Evolutionary conservation across 306 rosid species (phyloP).

Genomic region (Spatholobus suberectus): DNA sequence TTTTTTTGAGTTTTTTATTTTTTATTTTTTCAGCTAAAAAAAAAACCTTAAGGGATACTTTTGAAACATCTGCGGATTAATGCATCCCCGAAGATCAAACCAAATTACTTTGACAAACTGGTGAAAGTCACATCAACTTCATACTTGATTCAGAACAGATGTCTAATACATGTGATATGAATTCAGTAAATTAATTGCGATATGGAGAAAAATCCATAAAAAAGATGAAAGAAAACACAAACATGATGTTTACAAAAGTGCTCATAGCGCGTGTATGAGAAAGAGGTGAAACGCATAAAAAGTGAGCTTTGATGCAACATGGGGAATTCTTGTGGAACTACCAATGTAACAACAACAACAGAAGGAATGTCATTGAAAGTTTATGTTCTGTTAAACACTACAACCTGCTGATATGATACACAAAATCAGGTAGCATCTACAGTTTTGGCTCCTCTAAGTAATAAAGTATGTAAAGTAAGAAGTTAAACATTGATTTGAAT

Average conservation of each 20-base stretch:
- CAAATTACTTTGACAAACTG: background rate
- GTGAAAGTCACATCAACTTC: background rate
- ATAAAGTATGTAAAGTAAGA: background rate
- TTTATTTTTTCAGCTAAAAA: background rate
- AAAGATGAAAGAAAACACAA: background rate
- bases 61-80: background rate
- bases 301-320: background rate
- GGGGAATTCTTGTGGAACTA: background rate
- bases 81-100: background rate
- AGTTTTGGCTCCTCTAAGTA: background rate
- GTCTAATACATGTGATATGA: background rate
- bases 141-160: background rate
- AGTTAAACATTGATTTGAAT: too few species aligned
- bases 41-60: background rate
- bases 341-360: slow-evolving; percentile 8
- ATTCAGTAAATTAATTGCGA: background rate
- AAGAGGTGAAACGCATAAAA: background rate
- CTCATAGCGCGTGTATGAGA: background rate
- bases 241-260: background rate
- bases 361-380: background rate
- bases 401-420: background rate
- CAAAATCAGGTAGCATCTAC: background rate
- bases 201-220: background rate
- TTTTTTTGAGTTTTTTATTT: background rate
- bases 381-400: slow-evolving; percentile 4